A percentile compares a stretch with the other conserved stretches of the same genome.
Conservation (phyloP, 2,329 filamentous ascomycete species). For the Alternaria solani region DNA sequence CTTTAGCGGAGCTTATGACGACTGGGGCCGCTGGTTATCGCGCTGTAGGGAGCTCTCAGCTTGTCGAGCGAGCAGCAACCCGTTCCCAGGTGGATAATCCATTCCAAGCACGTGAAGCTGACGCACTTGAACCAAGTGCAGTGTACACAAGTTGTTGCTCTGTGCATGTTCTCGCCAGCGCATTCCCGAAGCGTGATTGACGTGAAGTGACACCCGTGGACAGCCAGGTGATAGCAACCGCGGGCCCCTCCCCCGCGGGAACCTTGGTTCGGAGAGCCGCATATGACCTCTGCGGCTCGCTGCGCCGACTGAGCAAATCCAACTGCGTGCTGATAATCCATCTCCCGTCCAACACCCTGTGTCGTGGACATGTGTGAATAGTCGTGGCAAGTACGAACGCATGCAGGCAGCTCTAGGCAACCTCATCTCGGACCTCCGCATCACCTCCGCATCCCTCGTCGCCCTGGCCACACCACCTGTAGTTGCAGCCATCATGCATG, state of each 20-base stretch:
- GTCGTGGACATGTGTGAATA: neutral
- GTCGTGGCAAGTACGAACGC: constrained; percentile 7
- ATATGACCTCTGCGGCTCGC: constrained; percentile 17
- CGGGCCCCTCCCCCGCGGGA: constrained; percentile 9
- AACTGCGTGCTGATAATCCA: neutral
- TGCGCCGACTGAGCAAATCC: neutral
- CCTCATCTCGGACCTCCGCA: constrained; percentile 23
- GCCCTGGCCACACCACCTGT: constrained; percentile 8
- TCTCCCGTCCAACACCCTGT: neutral
- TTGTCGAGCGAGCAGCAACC: neutral
- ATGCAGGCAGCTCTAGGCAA: constrained; percentile 25
- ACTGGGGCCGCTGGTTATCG: constrained; percentile 2
- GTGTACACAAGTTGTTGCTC: neutral
- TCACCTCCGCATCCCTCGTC: constrained; percentile 24
- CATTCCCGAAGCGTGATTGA: constrained; percentile 5
- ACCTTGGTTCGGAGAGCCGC: constrained; percentile 11
- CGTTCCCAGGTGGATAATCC: neutral
- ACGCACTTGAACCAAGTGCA: neutral
- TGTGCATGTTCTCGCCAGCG: neutral
- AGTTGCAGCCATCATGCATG: constrained; percentile 61
- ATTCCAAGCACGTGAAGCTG: neutral
- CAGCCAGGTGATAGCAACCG: constrained; percentile 17
- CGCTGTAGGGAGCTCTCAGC: neutral
- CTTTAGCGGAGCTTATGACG: constrained; percentile 14
- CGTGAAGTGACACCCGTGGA: constrained; percentile 3